Base-by-base conservation (phyloP, 306 rosid species). In the Casuarina equisetifolia region DNA sequence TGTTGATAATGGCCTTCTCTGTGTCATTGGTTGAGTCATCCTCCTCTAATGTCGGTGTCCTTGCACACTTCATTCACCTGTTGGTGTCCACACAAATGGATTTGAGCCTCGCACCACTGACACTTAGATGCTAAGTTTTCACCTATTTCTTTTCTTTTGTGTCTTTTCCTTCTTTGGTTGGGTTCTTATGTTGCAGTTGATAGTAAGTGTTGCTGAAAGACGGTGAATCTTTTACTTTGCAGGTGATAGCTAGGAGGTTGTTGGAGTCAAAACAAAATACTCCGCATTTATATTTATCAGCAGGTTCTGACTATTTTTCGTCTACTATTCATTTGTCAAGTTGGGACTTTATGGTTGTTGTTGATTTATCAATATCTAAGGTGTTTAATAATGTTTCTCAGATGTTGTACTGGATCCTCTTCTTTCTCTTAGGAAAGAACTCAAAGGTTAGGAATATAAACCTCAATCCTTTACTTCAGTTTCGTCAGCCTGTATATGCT, bases 241-340 rank as follows among this genome's bases (percentile, higher is more conserved):
- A 95, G 99, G 96, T 95, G 79, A 95, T 95, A 44, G 99, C 97
- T 75, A 92, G 80, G 84, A 95, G 97, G 83, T 82, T 92, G 79
- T 76, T 92, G 82, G 98, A 95, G 79, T 95, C 99, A 51, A 95
- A 95, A 73, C 97, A 92, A 84, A 78, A 88, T 84, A 91, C 90
- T 13, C 97, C 99, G 35, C 99, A 95, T 83, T 77, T 95, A 55
- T 95, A 92, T 84, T 81, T 95, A 76, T 87, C 97, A 72, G 82
- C 97, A 92, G 99, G 99, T 92, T 78, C 69, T 68, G 59, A 67
- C 53, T 73, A 84, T 73, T 53, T 54, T 9, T n/a, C 45, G 43
- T 79, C 64, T 32, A 32, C 72, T 25, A 59, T 78, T 44, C 54
- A 12, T 78, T 46, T 78, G 74, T 77, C 62, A 17, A 53, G 74